Base-by-base conservation (phyloP, 2,329 filamentous ascomycete genomes). In the Trichoderma aggressivum region DNA sequence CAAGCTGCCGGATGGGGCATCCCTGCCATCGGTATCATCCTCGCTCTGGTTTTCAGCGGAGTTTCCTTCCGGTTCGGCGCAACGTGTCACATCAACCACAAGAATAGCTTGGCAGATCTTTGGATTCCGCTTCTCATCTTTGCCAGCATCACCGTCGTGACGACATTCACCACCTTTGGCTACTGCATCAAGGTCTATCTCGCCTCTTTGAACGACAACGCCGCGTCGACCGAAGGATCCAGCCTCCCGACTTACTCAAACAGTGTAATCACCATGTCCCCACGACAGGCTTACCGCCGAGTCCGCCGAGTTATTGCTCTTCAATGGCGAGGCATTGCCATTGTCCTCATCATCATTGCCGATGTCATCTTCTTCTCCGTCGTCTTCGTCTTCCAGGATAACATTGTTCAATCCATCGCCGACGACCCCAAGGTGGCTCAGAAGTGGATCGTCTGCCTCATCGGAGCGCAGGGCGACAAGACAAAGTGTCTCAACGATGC, bases 151-250 rank as follows among this genome's bases (percentile, higher is more conserved):
- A 92, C 94, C 0, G 88, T 94, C 75, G 84, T 98, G 70, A 86
- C 94, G 39, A 96, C 98, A 77, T 88, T 98, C 74, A 86, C 89
- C 56, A 98, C 96, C 7, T 95, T 94, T 81, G 90, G 86, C 16
- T 98, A 99, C 84, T 98, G 96, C 80, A 92, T 97, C 82, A 94
- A 97, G 78, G 93, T 99, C 62, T 99, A 98, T 79, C 86, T 99
- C 68, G 91, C 91, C 70, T 94, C 94, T 30, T 85, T 97, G 70
- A 87, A 89, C 72, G 93, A 97, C 79, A 89, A 89, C 75, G 87
- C 89, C 69, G 84, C 87, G 43, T 90, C 91, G 5, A 94, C 92
- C 0, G 90, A 91, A 64, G 90, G 87, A 76, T 94, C 92, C 4
- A 88, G 86, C 34, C 84, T 97, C 36, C 92, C 93, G 0, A 76